Evolutionary conservation across 1,139 yeast genomes (phyloP).

Genomic region (Blastobotrys petasosporus): DNA sequence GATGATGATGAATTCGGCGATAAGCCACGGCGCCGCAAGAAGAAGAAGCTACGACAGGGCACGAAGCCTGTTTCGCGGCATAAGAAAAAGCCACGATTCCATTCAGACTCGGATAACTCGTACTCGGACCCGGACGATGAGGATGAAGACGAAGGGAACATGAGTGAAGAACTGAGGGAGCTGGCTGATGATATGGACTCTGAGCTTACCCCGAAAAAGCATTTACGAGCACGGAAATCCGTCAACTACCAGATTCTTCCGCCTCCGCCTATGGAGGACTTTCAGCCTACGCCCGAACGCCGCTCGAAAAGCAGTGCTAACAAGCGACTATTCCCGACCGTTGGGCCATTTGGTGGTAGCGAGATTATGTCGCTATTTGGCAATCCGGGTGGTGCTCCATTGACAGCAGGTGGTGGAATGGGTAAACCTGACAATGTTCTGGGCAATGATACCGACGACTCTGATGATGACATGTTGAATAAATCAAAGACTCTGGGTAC

Average conservation of each 20-base stretch:
- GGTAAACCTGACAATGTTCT: slow-evolving; percentile 30
- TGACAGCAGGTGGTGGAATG: slow-evolving; percentile 62
- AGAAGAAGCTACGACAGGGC: slow-evolving; percentile 19
- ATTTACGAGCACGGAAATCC: slow-evolving; percentile 69
- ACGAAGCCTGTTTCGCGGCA: slow-evolving; percentile 34
- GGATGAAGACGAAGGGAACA: slow-evolving; percentile 29
- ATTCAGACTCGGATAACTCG: slow-evolving; percentile 11
- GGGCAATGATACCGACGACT: slow-evolving; percentile 45
- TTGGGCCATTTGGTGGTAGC: slow-evolving; percentile 36
- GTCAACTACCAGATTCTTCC: slow-evolving; percentile 86
- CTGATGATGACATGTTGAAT: slow-evolving; percentile 46
- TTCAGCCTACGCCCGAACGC: slow-evolving; percentile 4
- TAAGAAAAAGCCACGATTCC: slow-evolving; percentile 23
- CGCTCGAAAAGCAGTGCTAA: neutral
- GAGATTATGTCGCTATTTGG: slow-evolving; percentile 99
- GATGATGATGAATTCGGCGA: slow-evolving; percentile 32
- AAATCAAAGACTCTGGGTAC: slow-evolving; percentile 36
- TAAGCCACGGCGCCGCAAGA: slow-evolving; percentile 13
- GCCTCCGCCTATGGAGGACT: slow-evolving; percentile 47
- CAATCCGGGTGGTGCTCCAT: slow-evolving; percentile 50
- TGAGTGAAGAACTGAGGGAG: slow-evolving; percentile 49
- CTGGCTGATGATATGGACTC: slow-evolving; percentile 39
- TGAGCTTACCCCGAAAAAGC: slow-evolving; percentile 41
- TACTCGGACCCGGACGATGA: slow-evolving; percentile 31
- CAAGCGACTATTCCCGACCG: slow-evolving; percentile 25